Percentiles rank a stretch among this genome's conserved stretches.
phyloP scores from a whole-genome alignment of 805 yeast genomes.

The Yarrowia hollandica region DNA sequence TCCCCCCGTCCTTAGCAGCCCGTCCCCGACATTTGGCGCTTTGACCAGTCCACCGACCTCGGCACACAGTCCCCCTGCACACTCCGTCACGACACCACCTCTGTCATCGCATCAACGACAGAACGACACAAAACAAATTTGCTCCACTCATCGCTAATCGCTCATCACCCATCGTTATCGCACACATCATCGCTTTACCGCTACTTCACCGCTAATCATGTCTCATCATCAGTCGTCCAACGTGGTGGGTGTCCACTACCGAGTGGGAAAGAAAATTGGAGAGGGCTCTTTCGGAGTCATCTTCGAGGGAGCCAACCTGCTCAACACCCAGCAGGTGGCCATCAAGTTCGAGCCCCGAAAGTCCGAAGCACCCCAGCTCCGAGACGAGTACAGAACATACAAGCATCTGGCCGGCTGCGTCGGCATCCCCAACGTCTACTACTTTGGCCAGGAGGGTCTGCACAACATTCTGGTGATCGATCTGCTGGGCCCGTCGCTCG shows the following conservation, averaged over 20 bases:
- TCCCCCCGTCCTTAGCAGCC: neutral
- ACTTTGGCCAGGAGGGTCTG: slow-evolving; percentile 96
- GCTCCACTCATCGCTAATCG: no score
- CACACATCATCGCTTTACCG: neutral
- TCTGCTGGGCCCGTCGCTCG: slow-evolving; percentile 90
- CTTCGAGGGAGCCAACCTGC: slow-evolving; percentile 90
- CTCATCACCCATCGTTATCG: no score
- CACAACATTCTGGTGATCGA: slow-evolving; percentile 95
- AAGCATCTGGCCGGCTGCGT: slow-evolving; percentile 75
- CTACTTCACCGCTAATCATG: slow-evolving; percentile 17
- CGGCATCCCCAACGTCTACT: slow-evolving; percentile 96
- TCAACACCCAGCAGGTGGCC: slow-evolving; percentile 91
- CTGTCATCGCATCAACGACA: neutral
- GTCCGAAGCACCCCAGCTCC: slow-evolving; percentile 93
- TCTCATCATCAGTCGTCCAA: slow-evolving; percentile 46
- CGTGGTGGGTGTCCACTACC: slow-evolving; percentile 91
- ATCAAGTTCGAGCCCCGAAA: slow-evolving; percentile 94
- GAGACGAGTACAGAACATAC: slow-evolving; percentile 96
- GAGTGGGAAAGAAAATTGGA: slow-evolving; percentile 96
- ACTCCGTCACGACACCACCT: neutral
- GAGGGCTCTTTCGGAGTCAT: slow-evolving; percentile 98
- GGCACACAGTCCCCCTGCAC: neutral
- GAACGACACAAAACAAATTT: no score
- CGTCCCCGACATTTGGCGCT: neutral
- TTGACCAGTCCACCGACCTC: neutral